Evolutionary conservation across 2,329 filamentous ascomycete genomes (phyloP).

Genomic region (Cadophora sp.): DNA sequence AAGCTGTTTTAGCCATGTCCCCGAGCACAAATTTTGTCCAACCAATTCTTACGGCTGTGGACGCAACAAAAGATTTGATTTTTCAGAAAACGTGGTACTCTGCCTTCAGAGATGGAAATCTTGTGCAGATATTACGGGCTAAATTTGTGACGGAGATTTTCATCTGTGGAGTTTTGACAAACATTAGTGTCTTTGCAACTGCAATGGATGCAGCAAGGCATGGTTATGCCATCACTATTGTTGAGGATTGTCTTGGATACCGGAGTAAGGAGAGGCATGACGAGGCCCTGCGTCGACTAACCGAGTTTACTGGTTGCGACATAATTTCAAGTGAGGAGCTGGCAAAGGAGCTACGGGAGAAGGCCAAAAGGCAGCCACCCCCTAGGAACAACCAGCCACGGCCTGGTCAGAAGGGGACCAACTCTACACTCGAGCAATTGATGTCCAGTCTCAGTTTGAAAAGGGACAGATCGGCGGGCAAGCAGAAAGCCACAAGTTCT

Average conservation of each 20-base stretch:
- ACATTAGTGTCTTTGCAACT: constrained; percentile 89
- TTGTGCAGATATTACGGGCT: constrained; percentile 81
- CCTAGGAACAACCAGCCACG: constrained; percentile 30
- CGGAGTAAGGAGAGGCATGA: constrained; percentile 71
- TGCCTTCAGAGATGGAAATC: constrained; percentile 76
- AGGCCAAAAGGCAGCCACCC: constrained; percentile 28
- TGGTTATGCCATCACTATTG: constrained; percentile 83
- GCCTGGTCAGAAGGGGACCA: constrained; percentile 26
- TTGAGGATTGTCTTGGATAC: constrained; percentile 90
- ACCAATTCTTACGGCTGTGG: constrained; percentile 52
- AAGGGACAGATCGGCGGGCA: constrained; percentile 23
- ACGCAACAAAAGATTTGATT: constrained; percentile 52
- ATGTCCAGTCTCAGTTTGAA: constrained; percentile 41
- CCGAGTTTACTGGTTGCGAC: constrained; percentile 43
- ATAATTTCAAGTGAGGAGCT: constrained; percentile 41
- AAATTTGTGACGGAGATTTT: constrained; percentile 89
- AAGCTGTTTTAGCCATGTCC: constrained; percentile 54
- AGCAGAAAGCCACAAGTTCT: constrained; percentile 18
- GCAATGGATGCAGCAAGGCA: constrained; percentile 89
- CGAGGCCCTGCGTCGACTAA: constrained; percentile 42
- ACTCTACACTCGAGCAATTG: constrained; percentile 35
- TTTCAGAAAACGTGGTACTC: constrained; percentile 83
- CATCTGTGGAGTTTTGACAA: constrained; percentile 85
- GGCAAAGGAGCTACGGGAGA: constrained; percentile 36
- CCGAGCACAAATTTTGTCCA: constrained; percentile 54